These are phyloP conservation scores for Oryza coarctata DNA, from an alignment of 176 grass and related monocot genomes.

Conservation along the genomic window DNA sequence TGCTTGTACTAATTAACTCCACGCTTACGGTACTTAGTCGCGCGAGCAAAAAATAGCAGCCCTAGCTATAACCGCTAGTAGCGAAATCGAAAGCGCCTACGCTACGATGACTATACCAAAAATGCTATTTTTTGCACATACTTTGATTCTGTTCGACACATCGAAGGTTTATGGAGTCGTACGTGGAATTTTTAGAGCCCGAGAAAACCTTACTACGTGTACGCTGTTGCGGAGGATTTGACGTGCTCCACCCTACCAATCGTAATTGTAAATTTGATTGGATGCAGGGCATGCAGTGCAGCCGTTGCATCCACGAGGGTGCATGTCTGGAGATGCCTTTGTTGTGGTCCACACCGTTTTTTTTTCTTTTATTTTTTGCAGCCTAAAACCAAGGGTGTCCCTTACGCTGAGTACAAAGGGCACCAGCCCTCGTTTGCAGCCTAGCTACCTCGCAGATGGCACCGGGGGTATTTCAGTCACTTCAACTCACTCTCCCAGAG, in stretches of 20 bases:
- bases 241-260: background rate
- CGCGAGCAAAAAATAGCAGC: background rate
- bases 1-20: background rate
- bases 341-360: slow-evolving; percentile 29
- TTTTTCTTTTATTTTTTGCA: background rate
- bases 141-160: too few species aligned
- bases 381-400: slow-evolving; percentile 32
- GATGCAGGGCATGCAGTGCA: background rate
- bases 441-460: background rate
- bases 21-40: background rate
- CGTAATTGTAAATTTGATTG: background rate
- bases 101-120: background rate
- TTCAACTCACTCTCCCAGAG: background rate
- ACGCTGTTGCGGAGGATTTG: too few species aligned
- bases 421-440: background rate
- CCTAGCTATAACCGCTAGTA: background rate
- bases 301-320: slow-evolving; percentile 12
- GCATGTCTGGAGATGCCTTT: slow-evolving; percentile 8
- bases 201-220: too few species aligned
- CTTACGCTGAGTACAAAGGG: slow-evolving; percentile 3
- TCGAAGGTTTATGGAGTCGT: too few species aligned
- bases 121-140: too few species aligned
- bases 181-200: too few species aligned
- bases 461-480: slow-evolving; percentile 23
- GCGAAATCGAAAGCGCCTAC: background rate